These are phyloP conservation scores for Trichoderma parareesei DNA, from an alignment of 495 filamentous ascomycete genomes.

Conservation along the genomic window DNA sequence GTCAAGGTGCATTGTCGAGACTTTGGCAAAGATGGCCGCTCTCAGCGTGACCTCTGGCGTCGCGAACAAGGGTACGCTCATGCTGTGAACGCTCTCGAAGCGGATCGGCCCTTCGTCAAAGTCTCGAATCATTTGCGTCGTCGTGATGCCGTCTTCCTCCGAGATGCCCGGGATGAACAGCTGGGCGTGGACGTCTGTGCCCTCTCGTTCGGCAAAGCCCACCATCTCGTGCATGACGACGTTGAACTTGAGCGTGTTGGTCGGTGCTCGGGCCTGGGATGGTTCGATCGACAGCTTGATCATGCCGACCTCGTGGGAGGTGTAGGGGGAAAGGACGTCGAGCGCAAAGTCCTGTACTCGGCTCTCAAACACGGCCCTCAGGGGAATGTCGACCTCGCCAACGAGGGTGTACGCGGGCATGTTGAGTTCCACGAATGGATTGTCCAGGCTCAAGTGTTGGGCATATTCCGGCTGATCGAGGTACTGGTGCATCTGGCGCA, in stretches of 20 bases:
- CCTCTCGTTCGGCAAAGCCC: constrained; percentile 93
- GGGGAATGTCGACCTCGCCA: constrained; percentile 87
- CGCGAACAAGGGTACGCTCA: constrained; percentile 88
- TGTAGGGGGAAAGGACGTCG: constrained; percentile 89
- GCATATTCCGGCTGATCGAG: constrained; percentile 89
- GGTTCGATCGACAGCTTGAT: constrained; percentile 87
- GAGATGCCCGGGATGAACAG: constrained; percentile 89
- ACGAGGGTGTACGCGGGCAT: constrained; percentile 88
- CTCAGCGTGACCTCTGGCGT: constrained; percentile 66
- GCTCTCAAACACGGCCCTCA: constrained; percentile 90
- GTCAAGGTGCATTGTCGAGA: constrained; percentile 90
- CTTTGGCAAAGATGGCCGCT: constrained; percentile 88
- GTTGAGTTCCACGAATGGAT: constrained; percentile 82
- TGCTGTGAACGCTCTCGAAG: constrained; percentile 96
- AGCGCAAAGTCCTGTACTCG: constrained; percentile 90
- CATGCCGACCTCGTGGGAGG: constrained; percentile 77
- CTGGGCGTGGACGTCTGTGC: constrained; percentile 91
- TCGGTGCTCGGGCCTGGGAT: constrained; percentile 85
- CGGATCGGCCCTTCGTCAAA: constrained; percentile 93
- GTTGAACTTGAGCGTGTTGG: constrained; percentile 93
- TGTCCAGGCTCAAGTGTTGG: constrained; percentile 68
- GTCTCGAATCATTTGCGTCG: constrained; percentile 86
- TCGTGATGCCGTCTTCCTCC: constrained; percentile 86
- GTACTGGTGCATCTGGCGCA: constrained; percentile 96
- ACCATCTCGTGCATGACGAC: constrained; percentile 97